Evolutionary conservation across 129 eudicot genomes (phyloP).

Genomic region (Chrysanthemum makinoi): DNA sequence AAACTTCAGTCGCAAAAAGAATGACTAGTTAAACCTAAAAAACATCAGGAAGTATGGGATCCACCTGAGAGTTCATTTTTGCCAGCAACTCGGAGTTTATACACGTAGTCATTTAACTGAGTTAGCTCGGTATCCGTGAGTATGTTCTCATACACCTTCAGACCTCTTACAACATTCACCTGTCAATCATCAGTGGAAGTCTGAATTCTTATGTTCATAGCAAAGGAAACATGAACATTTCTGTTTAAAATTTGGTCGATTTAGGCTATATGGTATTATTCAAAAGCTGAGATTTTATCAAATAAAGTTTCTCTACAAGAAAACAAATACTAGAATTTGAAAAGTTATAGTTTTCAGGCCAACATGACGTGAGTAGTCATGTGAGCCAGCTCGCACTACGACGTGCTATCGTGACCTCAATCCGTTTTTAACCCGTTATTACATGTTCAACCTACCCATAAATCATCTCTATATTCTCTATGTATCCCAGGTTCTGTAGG

Average conservation of each 20-base stretch:
- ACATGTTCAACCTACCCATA: too few species aligned
- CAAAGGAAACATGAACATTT: not conserved
- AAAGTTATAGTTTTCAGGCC: too few species aligned
- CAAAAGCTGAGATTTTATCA: too few species aligned
- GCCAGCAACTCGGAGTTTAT: constrained; percentile 84
- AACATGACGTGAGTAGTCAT: too few species aligned
- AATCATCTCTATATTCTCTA: not conserved
- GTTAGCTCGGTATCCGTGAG: constrained; percentile 67
- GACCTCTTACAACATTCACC: constrained; percentile 96
- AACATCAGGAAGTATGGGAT: constrained; percentile 72
- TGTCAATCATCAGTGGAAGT: constrained; percentile 36
- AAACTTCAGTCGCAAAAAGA: constrained; percentile 57
- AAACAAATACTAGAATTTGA: too few species aligned
- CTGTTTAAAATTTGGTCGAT: not conserved
- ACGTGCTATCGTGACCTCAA: too few species aligned
- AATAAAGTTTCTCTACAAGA: not conserved
- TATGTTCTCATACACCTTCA: constrained; percentile 77
- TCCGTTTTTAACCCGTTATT: too few species aligned
- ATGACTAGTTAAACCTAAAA: constrained; percentile 53
- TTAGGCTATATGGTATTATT: not conserved
- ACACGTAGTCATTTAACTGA: constrained; percentile 66
- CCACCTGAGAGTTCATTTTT: constrained; percentile 96
- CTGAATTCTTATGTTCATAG: not conserved
- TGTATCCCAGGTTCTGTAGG: not conserved
- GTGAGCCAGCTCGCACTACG: too few species aligned